Evolutionary conservation across 352 stramenopile species (phyloP), one percentile per base, ranked within the genome.

Genomic region (Phytopythium aichiense): DNA sequence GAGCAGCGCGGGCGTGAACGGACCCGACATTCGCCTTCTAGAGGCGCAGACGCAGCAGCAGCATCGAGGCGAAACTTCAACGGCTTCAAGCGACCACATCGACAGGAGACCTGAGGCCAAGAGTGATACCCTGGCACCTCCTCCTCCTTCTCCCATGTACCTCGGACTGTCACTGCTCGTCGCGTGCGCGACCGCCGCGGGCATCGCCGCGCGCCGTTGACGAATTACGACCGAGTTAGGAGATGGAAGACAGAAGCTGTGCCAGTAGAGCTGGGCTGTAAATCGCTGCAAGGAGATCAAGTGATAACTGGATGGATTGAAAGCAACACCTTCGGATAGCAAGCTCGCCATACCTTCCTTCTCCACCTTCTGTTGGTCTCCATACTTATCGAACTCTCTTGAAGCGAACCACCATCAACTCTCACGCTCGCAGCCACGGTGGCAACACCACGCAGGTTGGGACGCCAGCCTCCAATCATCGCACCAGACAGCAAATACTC

Each of bases 101-200:
- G 35, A 45, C 18, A 30, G 2, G 11, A 40, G 1, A 1, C 7
- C 0, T 5, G 31, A 25, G 51, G 35, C 18, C 25, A 59, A 49
- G 35, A 53, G 63, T 18, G 61, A 58, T 7, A 42, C 25, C 13
- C 60, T 66, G 37, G 55, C 64, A 13, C 42, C 64, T 7, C 56
- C 63, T 7, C 56, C 63, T 37, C 75, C 68, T 13, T 76, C 76
- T 4, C 69, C 71, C 1, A 52, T 84, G 22, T 76, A 77, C 60
- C 60, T 86, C 31, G 74, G 76, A 40, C 60, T 86, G n/a, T 82
- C 76, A 4, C 69, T 58, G 33, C 52, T 86, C 42, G 71, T 86
- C 13, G 76, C 72, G 2, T 86, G 76, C 22, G 76, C 74, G 30
- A 84, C 72, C 0, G 74, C 74, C 4, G 76, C 73, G 4, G 62